A percentile compares a stretch with the other conserved stretches of the same genome.
phyloP scores from a whole-genome alignment of 2,329 filamentous ascomycete genomes.

The Alternaria ventricosa region DNA sequence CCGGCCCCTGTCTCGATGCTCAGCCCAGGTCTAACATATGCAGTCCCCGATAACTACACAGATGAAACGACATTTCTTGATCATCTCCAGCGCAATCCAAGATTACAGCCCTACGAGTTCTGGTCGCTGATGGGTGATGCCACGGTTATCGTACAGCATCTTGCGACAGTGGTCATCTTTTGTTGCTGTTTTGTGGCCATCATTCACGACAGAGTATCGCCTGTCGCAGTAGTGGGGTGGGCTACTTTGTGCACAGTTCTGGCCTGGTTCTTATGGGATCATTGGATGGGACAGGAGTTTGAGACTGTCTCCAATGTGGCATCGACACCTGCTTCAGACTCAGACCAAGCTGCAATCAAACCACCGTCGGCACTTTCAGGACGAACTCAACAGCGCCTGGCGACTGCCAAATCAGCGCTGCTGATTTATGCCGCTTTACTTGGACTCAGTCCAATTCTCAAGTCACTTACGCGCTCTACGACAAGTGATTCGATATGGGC shows the following conservation, averaged over 20 bases:
- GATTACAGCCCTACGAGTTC: conserved; percentile 94
- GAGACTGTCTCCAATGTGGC: conserved; percentile 51
- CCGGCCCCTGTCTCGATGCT: not conserved
- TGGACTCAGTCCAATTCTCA: conserved; percentile 91
- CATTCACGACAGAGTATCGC: conserved; percentile 83
- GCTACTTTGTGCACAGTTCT: conserved; percentile 82
- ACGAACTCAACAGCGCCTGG: conserved; percentile 68
- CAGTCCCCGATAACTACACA: conserved; percentile 98
- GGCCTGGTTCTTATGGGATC: conserved; percentile 91
- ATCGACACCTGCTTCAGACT: conserved; percentile 1
- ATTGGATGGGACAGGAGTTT: conserved; percentile 80
- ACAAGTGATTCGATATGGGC: conserved; percentile 97
- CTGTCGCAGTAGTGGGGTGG: conserved; percentile 86
- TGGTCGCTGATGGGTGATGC: conserved; percentile 96
- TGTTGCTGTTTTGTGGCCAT: conserved; percentile 93
- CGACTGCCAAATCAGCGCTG: conserved; percentile 88
- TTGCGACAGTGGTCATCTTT: conserved; percentile 93
- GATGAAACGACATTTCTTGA: conserved; percentile 97
- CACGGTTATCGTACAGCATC: conserved; percentile 95
- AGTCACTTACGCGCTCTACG: conserved; percentile 92
- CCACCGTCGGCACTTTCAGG: conserved; percentile 54
- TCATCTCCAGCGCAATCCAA: conserved; percentile 91
- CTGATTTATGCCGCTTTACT: conserved; percentile 93
- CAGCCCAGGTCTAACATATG: conserved; percentile 5
- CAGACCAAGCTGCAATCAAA: not conserved